Evolutionary conservation across 2,329 filamentous ascomycete genomes (phyloP), one percentile per base, ranked within the genome.

Genomic region (Cylindrodendrum hubeiense): DNA sequence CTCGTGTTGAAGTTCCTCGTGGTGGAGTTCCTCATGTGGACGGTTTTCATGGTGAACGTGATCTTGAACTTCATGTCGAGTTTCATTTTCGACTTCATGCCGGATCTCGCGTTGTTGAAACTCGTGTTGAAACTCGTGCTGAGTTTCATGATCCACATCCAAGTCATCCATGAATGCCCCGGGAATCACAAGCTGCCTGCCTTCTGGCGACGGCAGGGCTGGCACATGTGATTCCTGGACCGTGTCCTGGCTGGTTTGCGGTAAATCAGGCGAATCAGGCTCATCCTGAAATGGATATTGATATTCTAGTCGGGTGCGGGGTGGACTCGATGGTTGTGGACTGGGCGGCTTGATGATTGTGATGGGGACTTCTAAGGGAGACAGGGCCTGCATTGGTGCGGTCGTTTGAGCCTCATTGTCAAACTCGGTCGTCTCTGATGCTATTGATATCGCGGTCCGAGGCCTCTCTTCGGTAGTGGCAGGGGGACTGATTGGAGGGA

Each of bases 341-440:
- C 73, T 77, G 5, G 75, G 72, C 24, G 76, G 72, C 53, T 76
- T 76, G 26, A 75, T 63, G 50, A 74, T 67, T 21, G 71, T 72
- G 50, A 72, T 71, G 50, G 73, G 71, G 15, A 73, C 69, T 39
- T 74, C 70, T 15, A 69, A 52, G 12, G 71, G 71, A 24, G 73
- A 55, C 12, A 75, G 68, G 24, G 80, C 76, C 46, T 79, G 80
- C 17, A 81, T 71, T 1, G 84, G 80, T 1, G 85, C 80, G 49
- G 89, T 87, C 2, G 85, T 87, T 75, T 94, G 91, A 22, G 89
- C 85, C 70, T 94, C 91, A n/a, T 84, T 85, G 69, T 94, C 92
- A 70, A 94, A 92, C 71, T 93, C 90, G 0, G 91, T 93, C 8
- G 85, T 85, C 44, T 85, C 85, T n/a, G 89, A 90, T 6, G 80